Evolutionary conservation across 2,329 filamentous ascomycete species (phyloP).

Genomic region (Aspergillus floridensis): DNA sequence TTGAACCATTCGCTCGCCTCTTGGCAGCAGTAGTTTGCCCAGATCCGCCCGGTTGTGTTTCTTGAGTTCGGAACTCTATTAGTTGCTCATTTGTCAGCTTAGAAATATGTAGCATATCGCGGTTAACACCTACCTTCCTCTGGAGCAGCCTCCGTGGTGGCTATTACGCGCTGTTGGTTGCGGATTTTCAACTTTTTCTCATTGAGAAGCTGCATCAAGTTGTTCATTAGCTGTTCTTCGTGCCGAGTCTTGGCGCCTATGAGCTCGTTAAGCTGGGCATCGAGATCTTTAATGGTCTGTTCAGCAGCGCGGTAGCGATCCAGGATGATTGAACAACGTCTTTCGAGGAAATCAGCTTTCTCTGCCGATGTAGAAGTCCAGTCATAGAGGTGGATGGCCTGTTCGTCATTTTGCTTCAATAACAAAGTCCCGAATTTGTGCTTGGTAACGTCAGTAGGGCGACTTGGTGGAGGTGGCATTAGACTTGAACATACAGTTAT

Average conservation of each 20-base stretch:
- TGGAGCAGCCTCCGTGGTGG: slow-evolving; percentile 48
- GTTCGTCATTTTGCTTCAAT: slow-evolving; percentile 52
- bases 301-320: slow-evolving; percentile 46
- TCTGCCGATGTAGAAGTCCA: slow-evolving; percentile 54
- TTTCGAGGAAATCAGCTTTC: slow-evolving; percentile 43
- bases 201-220: slow-evolving; percentile 59
- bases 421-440: slow-evolving; percentile 56
- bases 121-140: slow-evolving; percentile 30
- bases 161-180: slow-evolving; percentile 58
- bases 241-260: slow-evolving; percentile 56
- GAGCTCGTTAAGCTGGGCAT: slow-evolving; percentile 57
- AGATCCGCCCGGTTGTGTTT: slow-evolving; percentile 13
- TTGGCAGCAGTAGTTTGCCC: slow-evolving; percentile 16
- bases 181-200: slow-evolving; percentile 65
- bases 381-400: slow-evolving; percentile 56
- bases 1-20: slow-evolving; percentile 29
- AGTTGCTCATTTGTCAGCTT: not conserved
- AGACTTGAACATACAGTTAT: slow-evolving; percentile 44
- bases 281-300: slow-evolving; percentile 51
- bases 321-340: slow-evolving; percentile 42
- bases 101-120: not conserved
- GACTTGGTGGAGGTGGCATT: not conserved
- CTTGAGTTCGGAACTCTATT: slow-evolving; percentile 30
- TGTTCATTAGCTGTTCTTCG: slow-evolving; percentile 56
- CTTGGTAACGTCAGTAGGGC: slow-evolving; percentile 26